phyloP scores from a whole-genome alignment of 352 stramenopile species.

The Phytophthora hibernalis region DNA sequence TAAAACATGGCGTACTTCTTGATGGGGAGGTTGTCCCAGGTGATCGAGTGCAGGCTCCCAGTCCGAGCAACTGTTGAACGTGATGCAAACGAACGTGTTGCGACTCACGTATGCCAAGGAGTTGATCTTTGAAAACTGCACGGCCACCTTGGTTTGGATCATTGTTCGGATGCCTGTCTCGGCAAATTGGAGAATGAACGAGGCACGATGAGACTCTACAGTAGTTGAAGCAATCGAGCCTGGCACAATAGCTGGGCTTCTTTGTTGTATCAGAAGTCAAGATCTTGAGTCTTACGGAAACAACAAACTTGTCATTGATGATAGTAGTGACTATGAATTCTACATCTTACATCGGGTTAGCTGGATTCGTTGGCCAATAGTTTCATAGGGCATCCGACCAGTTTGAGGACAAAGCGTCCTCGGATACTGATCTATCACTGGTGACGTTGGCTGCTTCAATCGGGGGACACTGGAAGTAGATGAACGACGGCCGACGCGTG shows the following conservation, averaged over 20 bases:
- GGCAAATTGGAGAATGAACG: neutral
- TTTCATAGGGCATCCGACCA: neutral
- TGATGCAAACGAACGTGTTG: neutral
- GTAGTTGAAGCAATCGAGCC: neutral
- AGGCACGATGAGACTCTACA: neutral
- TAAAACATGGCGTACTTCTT: constrained; percentile 16
- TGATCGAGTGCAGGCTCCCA: constrained; percentile 3
- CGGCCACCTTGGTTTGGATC: neutral
- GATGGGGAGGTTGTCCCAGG: constrained; percentile 1
- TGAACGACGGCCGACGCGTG: neutral
- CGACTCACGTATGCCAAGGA: neutral
- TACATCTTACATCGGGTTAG: too few relatives aligned
- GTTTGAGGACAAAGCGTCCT: neutral
- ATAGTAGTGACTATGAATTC: too few relatives aligned
- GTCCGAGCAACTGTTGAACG: neutral
- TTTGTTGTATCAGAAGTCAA: neutral
- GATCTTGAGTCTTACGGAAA: neutral
- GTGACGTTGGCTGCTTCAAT: too few relatives aligned
- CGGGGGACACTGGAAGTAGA: neutral
- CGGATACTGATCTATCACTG: neutral
- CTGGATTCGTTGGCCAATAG: too few relatives aligned
- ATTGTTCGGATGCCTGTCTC: neutral
- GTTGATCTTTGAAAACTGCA: neutral
- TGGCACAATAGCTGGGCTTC: neutral
- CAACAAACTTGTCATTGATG: too few relatives aligned